Conservation (phyloP, 345 rosid species). For the Salix suchowensis region DNA sequence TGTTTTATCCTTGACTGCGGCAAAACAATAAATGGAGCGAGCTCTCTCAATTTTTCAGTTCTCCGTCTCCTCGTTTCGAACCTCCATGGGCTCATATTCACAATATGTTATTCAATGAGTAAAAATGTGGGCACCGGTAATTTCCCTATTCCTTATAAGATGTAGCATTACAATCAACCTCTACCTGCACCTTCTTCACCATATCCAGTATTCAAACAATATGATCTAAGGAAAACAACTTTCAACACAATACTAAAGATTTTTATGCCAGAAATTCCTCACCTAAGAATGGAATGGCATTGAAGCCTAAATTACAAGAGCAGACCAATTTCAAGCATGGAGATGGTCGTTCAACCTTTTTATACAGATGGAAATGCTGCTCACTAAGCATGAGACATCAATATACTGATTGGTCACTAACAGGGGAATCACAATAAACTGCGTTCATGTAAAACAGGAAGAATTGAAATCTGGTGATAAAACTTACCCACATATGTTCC, state of each 20-base stretch:
- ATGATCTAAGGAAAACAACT: background rate
- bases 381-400: background rate
- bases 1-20: background rate
- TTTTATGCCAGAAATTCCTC: background rate
- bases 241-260: background rate
- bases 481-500: slow-evolving; percentile 11
- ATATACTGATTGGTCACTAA: background rate
- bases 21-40: background rate
- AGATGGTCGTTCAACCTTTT: background rate
- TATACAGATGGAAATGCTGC: background rate
- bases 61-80: background rate
- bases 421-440: background rate
- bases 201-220: background rate
- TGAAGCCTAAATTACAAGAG: background rate
- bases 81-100: background rate
- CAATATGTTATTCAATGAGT: background rate
- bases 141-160: background rate
- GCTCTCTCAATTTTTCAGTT: background rate
- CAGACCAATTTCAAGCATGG: background rate
- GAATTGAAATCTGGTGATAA: background rate
- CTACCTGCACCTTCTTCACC: background rate
- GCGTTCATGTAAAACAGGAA: background rate
- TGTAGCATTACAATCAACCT: background rate
- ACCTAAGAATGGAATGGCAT: background rate
- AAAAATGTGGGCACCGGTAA: background rate